Evolutionary conservation across 768 basidiomycete genomes (phyloP), one percentile per base, ranked within the genome.

Genomic region (Steccherinum ochraceum): DNA sequence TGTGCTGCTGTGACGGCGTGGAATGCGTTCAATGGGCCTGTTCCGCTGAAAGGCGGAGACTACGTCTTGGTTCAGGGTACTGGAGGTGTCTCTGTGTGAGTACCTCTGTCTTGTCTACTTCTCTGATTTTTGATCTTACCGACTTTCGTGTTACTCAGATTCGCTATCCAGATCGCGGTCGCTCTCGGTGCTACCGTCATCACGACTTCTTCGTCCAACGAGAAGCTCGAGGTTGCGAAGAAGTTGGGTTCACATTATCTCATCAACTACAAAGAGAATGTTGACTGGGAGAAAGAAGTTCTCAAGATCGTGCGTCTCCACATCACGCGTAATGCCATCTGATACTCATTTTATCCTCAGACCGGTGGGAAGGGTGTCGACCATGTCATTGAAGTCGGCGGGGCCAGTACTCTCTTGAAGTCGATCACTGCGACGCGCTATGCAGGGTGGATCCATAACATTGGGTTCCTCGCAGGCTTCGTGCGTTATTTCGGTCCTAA

Each of bases 1-100:
- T 81, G 78, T 51, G 81, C 81, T 3, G 82, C 72, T 4, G 54
- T 85, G 48, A 86, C 82, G 0, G 80, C 84, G 0, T 86, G 82
- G 64, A 81, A 76, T 51, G 75, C 76, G 4, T 63, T 85, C 48
- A 56, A 69, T 52, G 78, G 80, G 0, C 69, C 70, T 1, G 63
- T 66, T 4, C 72, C 76, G 11, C 40, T 83, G 50, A 78, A 79
- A 59, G 77, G 74, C 4, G 83, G 82, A 20, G 79, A 83, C 54
- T 71, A 70, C 20, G 77, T 83, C 26, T 71, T 80, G 26, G 65
- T 80, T 27, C 69, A 74, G 10, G 79, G 79, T 16, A 79, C 77
- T 0, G 79, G 80, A 1, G 78, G 78, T 26, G 78, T 80, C 3
- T 77, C 79, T 0, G 73, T 74, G 74, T 78, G 51, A 5, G 53